Base-by-base conservation (phyloP, 192 early-diverging fungal species). In the Backusella psychrophila region DNA sequence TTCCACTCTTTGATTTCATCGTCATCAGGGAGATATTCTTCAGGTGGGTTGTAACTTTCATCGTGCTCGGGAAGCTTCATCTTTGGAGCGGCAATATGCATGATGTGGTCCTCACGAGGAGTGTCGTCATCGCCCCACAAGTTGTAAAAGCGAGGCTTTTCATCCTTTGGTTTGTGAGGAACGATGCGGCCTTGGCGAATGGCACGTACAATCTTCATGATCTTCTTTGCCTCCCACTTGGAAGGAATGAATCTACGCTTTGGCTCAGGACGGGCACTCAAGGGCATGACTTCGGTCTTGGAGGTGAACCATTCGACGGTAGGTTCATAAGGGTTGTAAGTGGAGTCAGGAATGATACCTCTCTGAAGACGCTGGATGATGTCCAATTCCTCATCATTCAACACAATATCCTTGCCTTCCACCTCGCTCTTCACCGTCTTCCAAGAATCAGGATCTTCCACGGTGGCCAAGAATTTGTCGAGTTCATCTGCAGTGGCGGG, bases 141-240 rank as follows among this genome's bases (percentile, higher is more conserved):
- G 78, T 94, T 94, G 87, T 95, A 99, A 77, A 89, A 92, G 68
- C 87, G 86, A 23, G 94, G 92, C 73, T 89, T 85, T 56, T 88
- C 79, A 23, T 80, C 76, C 7, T 83, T 83, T 31, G 85, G 82
- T 74, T 87, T 86, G 11, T 89, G 82, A 39, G 92, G 88, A 17
- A 93, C 89, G 72, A 97, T 96, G 35, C 88, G 88, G 26, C 97
- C 97, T 75, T 91, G 85, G 42, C 94, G 92, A 84, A 99, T 98
- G 49, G 95, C 96, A 41, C 94, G 95, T 12, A 96, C 98, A 79
- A 99, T 95, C 89, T 99, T 95, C 96, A 97, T 96, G 63, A 99
- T 92, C 83, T 89, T 92, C 83, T 93, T 94, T 44, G 92, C 94
- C 86, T 99, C 98, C 84, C 89, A 90, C 84, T 96, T 97, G 53